These are phyloP conservation scores for Sclerotinia subarctica DNA, from an alignment of 2,329 filamentous ascomycete species.

Conservation along the genomic window DNA sequence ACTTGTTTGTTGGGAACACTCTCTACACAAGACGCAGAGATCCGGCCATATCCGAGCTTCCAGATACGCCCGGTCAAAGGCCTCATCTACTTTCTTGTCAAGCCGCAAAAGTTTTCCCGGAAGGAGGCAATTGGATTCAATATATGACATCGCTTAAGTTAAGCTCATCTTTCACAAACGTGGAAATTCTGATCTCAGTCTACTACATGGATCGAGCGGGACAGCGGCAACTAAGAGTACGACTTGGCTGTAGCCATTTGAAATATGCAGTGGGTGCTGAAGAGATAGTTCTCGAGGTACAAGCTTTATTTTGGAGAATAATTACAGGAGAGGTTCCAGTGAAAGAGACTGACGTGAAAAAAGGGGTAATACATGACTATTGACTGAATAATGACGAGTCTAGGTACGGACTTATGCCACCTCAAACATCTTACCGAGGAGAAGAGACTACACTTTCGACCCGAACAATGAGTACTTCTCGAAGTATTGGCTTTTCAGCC, in stretches of 20 bases:
- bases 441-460: slow-evolving; percentile 31
- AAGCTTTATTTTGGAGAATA: slow-evolving; percentile 38
- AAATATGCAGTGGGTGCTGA: slow-evolving; percentile 41
- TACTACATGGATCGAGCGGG: slow-evolving; percentile 30
- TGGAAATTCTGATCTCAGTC: slow-evolving; percentile 36
- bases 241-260: slow-evolving; percentile 41
- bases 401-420: slow-evolving; percentile 40
- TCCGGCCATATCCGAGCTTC: slow-evolving; percentile 37
- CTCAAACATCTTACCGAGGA: slow-evolving; percentile 38
- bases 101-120: slow-evolving; percentile 42
- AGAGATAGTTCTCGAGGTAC: slow-evolving; percentile 39
- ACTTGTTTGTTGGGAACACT: slow-evolving; percentile 47
- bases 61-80: slow-evolving; percentile 24
- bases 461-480: not conserved
- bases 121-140: slow-evolving; percentile 41
- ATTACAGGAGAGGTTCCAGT: slow-evolving; percentile 40
- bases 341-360: slow-evolving; percentile 32
- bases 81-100: slow-evolving; percentile 26
- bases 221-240: slow-evolving; percentile 27
- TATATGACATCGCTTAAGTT: slow-evolving; percentile 41
- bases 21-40: slow-evolving; percentile 41
- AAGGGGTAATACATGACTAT: slow-evolving; percentile 39
- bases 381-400: slow-evolving; percentile 39
- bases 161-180: slow-evolving; percentile 38
- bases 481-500: slow-evolving; percentile 15